These are phyloP conservation scores for Agrostemma githago DNA, from an alignment of 148 eudicot species.

Conservation along the genomic window DNA sequence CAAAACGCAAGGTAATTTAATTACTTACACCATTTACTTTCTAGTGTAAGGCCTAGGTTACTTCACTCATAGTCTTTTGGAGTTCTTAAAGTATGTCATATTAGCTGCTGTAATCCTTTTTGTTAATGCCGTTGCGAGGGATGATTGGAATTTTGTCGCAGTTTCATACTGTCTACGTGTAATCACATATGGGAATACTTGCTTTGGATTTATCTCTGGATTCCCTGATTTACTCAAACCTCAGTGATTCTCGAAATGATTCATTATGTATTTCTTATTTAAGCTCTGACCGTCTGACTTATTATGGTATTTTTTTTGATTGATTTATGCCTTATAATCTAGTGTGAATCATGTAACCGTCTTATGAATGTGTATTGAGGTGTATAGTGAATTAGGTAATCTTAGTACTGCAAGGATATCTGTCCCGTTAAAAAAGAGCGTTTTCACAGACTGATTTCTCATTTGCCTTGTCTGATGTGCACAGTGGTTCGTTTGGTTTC, in stretches of 20 bases:
- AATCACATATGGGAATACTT: background rate
- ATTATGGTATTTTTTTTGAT: background rate
- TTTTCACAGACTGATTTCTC: background rate
- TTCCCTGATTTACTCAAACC: background rate
- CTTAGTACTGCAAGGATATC: background rate
- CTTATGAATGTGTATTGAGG: background rate
- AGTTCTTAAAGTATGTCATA: background rate
- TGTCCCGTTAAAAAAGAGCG: conserved; percentile 1
- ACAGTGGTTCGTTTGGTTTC: background rate
- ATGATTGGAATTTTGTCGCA: background rate
- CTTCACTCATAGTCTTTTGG: background rate
- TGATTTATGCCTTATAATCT: background rate
- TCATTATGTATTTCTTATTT: background rate
- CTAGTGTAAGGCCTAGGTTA: background rate
- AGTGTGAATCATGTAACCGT: background rate
- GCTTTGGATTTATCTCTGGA: background rate
- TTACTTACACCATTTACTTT: background rate
- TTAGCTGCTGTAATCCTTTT: background rate
- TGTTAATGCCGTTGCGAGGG: background rate
- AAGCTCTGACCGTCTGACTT: background rate
- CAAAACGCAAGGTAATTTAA: conserved; percentile 70
- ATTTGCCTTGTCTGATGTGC: background rate
- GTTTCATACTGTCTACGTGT: background rate
- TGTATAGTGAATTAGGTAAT: background rate
- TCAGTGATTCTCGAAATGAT: background rate